Evolutionary conservation across 2,329 filamentous ascomycete species (phyloP), one percentile per base, ranked within the genome.

Genomic region (Cordyceps cateniannulata): DNA sequence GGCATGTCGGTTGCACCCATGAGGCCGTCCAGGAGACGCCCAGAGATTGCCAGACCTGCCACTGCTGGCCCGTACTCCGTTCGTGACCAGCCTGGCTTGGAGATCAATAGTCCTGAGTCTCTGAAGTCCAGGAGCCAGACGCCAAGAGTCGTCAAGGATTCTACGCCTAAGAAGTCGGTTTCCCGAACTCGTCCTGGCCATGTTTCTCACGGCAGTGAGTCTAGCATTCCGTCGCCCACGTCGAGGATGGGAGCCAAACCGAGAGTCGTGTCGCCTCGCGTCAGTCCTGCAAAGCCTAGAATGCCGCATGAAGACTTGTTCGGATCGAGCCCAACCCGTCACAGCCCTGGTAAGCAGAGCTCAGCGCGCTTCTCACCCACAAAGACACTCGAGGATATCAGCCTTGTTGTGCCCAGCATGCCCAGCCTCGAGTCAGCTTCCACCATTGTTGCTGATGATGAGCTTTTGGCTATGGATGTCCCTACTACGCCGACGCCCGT

Each of bases 31-130:
- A 82, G 80, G 69, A 81, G 79, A 65, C 77, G 82, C 47, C 83
- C 84, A 3, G 85, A 87, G 60, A 75, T 84, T 66, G 79, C 81
- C 29, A 78, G 85, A 61, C 85, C 85, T 38, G 85, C 85, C 14
- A 88, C 85, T 14, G 85, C 85, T 12, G 85, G 85, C 0, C 85
- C 85, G 0, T 88, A 88, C 69, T 87, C 85, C 22, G 79, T 85
- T 10, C 77, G 85, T 65, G 77, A 77, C n/a, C 80, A 82, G 16
- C 67, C 74, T 3, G 62, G 66, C 3, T 64, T 72, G 29, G 73
- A 75, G 44, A 59, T 66, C 16, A 70, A 66, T 35, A 84, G 81
- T 64, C 82, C 81, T 1, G 79, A 81, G 49, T 75, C 69, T 45
- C 64, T 72, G 25, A 81, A 74, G 65, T 68, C 76, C 20, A 85